These are phyloP conservation scores for Candida sakaeoensis DNA, from an alignment of 805 yeast species.

Conservation along the genomic window DNA sequence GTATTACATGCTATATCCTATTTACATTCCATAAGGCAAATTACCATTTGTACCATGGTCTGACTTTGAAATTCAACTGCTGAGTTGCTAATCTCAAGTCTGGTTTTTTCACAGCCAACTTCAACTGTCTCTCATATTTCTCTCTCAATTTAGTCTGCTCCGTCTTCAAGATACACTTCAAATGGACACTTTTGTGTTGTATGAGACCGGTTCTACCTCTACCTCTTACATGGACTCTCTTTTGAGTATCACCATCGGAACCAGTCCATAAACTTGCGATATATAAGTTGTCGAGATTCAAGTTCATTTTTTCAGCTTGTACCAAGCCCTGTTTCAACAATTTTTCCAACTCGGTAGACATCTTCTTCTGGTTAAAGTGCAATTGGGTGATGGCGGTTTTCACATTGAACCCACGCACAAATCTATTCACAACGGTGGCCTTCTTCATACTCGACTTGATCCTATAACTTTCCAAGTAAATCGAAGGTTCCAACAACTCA, in stretches of 20 bases:
- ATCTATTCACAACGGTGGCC: slow-evolving; percentile 73
- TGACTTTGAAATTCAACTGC: slow-evolving; percentile 40
- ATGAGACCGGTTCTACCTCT: slow-evolving; percentile 86
- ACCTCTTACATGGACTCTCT: slow-evolving; percentile 77
- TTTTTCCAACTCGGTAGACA: slow-evolving; percentile 75
- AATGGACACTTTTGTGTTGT: slow-evolving; percentile 73
- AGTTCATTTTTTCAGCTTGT: slow-evolving; percentile 59
- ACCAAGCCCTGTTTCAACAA: slow-evolving; percentile 68
- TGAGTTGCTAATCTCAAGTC: slow-evolving; percentile 43
- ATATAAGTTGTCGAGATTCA: slow-evolving; percentile 60
- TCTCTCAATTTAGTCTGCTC: slow-evolving; percentile 59
- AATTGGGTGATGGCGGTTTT: slow-evolving; percentile 86
- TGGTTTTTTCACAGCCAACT: slow-evolving; percentile 49
- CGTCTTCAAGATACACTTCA: slow-evolving; percentile 71
- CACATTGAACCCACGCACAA: slow-evolving; percentile 67
- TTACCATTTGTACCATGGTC: slow-evolving; percentile 42
- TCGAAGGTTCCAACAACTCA: slow-evolving; percentile 79
- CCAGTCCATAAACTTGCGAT: slow-evolving; percentile 88
- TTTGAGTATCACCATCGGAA: slow-evolving; percentile 72
- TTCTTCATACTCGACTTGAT: slow-evolving; percentile 87
- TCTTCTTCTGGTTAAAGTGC: slow-evolving; percentile 78
- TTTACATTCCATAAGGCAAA: neutral
- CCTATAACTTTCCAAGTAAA: slow-evolving; percentile 77
- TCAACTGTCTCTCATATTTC: slow-evolving; percentile 53
- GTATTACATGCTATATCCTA: too few relatives aligned